Conservation (phyloP, 1,284 basidiomycete genomes). For the Anthracocystis setariae region DNA sequence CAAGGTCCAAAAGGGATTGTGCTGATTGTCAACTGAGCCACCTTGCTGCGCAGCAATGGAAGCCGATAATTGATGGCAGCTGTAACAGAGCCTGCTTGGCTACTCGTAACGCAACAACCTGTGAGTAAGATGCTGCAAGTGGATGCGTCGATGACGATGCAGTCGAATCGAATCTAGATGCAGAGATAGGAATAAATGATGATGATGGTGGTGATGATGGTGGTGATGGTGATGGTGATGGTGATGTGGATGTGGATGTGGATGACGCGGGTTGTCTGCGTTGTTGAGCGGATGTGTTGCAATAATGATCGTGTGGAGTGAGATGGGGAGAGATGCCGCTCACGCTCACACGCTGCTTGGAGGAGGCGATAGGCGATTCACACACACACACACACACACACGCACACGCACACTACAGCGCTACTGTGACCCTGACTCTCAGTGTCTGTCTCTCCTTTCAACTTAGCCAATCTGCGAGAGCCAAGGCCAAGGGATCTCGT, state of each 20-base stretch:
- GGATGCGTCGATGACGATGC: neutral
- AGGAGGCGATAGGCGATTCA: no score
- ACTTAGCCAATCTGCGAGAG: slow-evolving; percentile 37
- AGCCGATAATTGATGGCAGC: neutral
- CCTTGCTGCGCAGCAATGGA: no score
- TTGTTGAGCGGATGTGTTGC: no score
- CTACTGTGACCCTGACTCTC: neutral
- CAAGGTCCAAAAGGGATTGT: neutral
- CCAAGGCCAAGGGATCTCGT: slow-evolving; percentile 6
- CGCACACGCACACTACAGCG: no score
- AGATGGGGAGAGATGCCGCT: neutral
- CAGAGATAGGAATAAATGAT: neutral
- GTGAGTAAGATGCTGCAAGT: neutral
- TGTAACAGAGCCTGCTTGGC: no score
- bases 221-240: neutral
- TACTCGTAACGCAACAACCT: no score
- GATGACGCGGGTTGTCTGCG: no score
- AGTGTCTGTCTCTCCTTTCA: no score
- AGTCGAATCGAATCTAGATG: neutral
- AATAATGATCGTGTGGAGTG: neutral
- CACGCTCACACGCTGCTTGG: slow-evolving; percentile 1
- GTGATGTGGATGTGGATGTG: no score
- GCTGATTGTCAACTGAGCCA: no score
- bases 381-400: no score
- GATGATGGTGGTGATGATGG: neutral